phyloP scores from a whole-genome alignment of 2,329 filamentous ascomycete species.

The Mycosphaerella sp. region DNA sequence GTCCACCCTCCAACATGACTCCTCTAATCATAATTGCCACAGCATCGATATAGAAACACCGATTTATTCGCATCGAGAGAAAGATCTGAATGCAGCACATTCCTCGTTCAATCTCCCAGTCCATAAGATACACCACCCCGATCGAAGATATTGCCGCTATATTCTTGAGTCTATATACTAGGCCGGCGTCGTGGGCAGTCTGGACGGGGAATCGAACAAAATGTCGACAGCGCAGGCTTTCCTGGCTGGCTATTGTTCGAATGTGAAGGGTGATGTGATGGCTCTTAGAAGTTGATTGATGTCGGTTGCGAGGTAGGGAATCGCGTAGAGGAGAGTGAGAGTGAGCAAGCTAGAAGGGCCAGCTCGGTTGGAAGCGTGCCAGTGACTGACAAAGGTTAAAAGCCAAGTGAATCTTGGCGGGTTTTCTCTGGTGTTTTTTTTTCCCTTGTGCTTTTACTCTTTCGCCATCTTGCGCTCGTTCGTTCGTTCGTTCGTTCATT shows the following conservation, averaged over 20 bases:
- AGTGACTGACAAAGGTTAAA: background rate
- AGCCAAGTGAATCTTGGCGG: background rate
- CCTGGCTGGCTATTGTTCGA: background rate
- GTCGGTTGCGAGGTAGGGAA: background rate
- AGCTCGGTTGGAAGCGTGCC: background rate
- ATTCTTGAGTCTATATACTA: constrained; percentile 64
- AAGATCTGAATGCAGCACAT: constrained; percentile 53
- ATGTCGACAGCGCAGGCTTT: constrained; percentile 45
- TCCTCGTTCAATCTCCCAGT: constrained; percentile 39
- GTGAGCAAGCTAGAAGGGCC: background rate
- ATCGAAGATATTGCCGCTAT: constrained; percentile 56
- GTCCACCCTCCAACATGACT: background rate
- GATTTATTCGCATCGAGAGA: constrained; percentile 56
- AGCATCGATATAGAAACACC: constrained; percentile 61
- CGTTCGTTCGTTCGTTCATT: too few species aligned
- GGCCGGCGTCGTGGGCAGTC: constrained; percentile 48
- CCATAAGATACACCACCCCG: constrained; percentile 55
- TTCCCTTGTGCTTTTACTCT: too few species aligned
- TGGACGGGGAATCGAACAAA: constrained; percentile 55
- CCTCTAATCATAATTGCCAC: too few species aligned
- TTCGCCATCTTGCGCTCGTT: too few species aligned
- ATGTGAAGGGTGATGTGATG: background rate
- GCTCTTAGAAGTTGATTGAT: constrained; percentile 1
- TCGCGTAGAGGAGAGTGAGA: background rate
- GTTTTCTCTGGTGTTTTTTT: too few species aligned